These are phyloP conservation scores for Saitozyma sp. DNA, from an alignment of 768 basidiomycete genomes.

Conservation along the genomic window DNA sequence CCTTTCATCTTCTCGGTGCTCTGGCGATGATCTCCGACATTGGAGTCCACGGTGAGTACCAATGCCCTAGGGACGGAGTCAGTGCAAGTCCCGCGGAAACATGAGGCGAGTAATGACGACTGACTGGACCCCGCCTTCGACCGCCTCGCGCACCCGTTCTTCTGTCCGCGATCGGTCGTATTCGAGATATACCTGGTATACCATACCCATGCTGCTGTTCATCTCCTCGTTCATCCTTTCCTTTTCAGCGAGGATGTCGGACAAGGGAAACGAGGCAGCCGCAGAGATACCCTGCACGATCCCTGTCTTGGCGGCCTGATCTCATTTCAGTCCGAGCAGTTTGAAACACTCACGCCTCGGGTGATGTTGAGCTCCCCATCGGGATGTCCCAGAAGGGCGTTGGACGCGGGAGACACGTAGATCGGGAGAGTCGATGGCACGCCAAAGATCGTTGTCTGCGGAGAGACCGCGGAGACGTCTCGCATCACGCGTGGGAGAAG, in stretches of 20 bases:
- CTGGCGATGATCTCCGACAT: constrained; percentile 55
- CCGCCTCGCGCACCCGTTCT: constrained; percentile 68
- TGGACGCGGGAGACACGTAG: constrained; percentile 55
- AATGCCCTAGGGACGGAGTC: constrained; percentile 63
- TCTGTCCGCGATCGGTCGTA: constrained; percentile 65
- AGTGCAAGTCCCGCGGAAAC: neutral
- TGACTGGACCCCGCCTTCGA: constrained; percentile 65
- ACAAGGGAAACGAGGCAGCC: constrained; percentile 48
- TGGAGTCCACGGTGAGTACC: constrained; percentile 84
- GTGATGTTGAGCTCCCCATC: constrained; percentile 58
- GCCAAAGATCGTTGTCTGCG: constrained; percentile 52
- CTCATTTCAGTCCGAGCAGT: neutral
- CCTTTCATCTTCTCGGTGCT: constrained; percentile 45
- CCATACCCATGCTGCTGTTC: constrained; percentile 45
- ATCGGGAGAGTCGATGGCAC: constrained; percentile 50
- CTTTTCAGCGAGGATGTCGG: constrained; percentile 51
- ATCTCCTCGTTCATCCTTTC: constrained; percentile 43
- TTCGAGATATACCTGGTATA: constrained; percentile 70
- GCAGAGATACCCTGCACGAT: constrained; percentile 51
- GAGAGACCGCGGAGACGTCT: constrained; percentile 45
- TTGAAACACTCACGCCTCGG: constrained; percentile 35
- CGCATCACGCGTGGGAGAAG: constrained; percentile 51
- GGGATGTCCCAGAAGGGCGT: constrained; percentile 72
- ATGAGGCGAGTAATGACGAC: constrained; percentile 9
- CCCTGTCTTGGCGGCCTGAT: constrained; percentile 46